Evolutionary conservation across 2,329 filamentous ascomycete species (phyloP), one percentile per base, ranked within the genome.

Genomic region (Balansia obtecta): DNA sequence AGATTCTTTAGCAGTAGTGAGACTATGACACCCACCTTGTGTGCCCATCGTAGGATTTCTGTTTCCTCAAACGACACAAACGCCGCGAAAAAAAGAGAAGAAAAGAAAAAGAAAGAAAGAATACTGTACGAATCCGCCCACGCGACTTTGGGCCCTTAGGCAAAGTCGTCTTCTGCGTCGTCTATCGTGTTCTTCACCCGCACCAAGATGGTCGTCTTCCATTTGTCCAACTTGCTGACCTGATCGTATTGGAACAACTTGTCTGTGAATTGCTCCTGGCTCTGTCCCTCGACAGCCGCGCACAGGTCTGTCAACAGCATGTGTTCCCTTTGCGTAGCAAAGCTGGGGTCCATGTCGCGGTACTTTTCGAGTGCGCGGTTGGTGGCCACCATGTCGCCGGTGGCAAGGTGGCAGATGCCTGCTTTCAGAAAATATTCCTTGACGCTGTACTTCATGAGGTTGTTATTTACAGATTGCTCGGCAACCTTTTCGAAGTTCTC

Each of bases 341-440:
- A 96, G 30, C 79, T 77, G 16, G 83, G 82, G 63, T 95, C 88
- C 61, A 86, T 75, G 50, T 94, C 88, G 54, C 79, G 73, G 71
- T 95, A 97, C 58, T 80, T 81, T 61, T 94, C 85, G 20, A 97
- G 72, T 32, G 89, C 90, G 46, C 88, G 80, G 62, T 84, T 84
- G 16, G 83, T 78, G 45, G 84, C 86, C 49, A 96, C 86, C 60
- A 85, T 71, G 65, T 97, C 91, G 53, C 74, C 74, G 16, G 72
- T 74, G 39, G 80, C 80, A 38, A 97, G 76, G 65, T 95, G 85
- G 71, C 90, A 96, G 63, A 97, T 86, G 33, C 89, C 90, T 1
- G 88, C 88, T 71, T 96, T 95, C 62, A 97, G 77, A 62, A 96
- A 83, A 71, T 96, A 96, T 57, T 96, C 89, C 69, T 96, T 97